Conservation (phyloP, 2,329 filamentous ascomycete genomes). For the Colletotrichum cereale region DNA sequence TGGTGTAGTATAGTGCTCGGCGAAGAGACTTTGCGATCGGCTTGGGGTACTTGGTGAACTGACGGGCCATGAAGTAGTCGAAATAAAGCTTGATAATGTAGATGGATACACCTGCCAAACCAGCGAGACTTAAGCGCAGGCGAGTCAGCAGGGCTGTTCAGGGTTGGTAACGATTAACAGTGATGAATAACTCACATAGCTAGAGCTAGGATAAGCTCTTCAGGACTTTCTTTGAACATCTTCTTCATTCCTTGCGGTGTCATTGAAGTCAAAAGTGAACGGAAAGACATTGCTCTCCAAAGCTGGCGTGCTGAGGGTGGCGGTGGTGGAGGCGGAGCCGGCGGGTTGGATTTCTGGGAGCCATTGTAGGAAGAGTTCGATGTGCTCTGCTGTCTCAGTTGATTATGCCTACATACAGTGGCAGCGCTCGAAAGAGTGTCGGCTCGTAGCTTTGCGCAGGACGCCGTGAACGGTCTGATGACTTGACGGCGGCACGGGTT, state of each 20-base stretch:
- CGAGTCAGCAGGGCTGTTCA: conserved; percentile 41
- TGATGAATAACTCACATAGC: conserved; percentile 50
- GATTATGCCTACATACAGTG: background rate
- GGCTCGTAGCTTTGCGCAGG: conserved; percentile 11
- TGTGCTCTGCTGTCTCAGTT: conserved; percentile 28
- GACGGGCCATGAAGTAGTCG: conserved; percentile 65
- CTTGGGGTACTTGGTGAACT: conserved; percentile 73
- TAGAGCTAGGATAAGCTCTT: conserved; percentile 58
- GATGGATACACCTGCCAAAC: conserved; percentile 47
- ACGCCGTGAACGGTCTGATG: conserved; percentile 4
- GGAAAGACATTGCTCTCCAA: conserved; percentile 50
- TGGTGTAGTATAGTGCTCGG: conserved; percentile 87
- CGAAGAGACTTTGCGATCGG: conserved; percentile 83
- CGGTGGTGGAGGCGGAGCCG: conserved; percentile 45
- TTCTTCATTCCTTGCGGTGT: conserved; percentile 52
- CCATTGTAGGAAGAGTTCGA: background rate
- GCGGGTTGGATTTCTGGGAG: conserved; percentile 42
- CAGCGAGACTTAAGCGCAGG: conserved; percentile 50
- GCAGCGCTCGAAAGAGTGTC: background rate
- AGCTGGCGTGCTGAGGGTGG: conserved; percentile 46
- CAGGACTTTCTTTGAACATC: conserved; percentile 57
- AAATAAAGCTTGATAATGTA: conserved; percentile 63
- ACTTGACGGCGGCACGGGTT: conserved; percentile 20
- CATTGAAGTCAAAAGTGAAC: conserved; percentile 53
- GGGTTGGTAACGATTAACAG: background rate